These are phyloP conservation scores for Lipomyces spencermartinsiae DNA, from an alignment of 805 yeast genomes.

Conservation along the genomic window DNA sequence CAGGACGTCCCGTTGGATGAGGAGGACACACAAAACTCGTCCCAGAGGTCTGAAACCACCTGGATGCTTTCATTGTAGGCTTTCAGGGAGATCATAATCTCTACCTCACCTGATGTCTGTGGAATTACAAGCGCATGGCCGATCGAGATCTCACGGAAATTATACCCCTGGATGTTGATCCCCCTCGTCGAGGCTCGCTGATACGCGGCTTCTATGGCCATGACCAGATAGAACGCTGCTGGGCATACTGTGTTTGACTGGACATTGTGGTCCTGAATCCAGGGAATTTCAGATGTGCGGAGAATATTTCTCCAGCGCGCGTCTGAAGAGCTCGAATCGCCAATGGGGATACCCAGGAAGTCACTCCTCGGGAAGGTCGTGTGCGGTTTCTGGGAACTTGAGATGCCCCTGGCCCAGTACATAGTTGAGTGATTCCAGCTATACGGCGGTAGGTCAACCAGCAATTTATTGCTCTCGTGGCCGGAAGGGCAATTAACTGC, in stretches of 20 bases:
- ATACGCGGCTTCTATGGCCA: not conserved
- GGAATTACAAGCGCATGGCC: not conserved
- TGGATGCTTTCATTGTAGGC: not conserved
- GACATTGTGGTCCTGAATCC: not conserved
- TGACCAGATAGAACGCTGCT: not conserved
- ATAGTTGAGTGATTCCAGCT: not conserved
- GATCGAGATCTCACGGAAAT: not conserved
- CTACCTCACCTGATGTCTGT: not conserved
- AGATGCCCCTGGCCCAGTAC: not conserved
- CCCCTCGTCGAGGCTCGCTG: not conserved
- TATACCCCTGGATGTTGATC: not conserved
- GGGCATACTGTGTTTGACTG: not conserved
- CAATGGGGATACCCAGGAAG: not conserved
- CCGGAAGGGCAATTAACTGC: not conserved
- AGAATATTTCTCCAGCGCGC: not conserved
- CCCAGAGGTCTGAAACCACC: conserved; percentile 1
- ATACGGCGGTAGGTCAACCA: not conserved
- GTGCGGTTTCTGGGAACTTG: conserved; percentile 1
- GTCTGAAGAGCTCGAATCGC: not conserved
- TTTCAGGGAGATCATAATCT: not conserved
- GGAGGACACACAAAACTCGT: not conserved
- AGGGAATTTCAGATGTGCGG: not conserved
- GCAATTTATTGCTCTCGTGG: not conserved
- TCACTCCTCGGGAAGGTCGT: not conserved
- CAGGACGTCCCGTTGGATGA: not conserved